Evolutionary conservation across 106 monocot species (phyloP), one percentile per base, ranked within the genome.

Genomic region (Dendrobium officinale): DNA sequence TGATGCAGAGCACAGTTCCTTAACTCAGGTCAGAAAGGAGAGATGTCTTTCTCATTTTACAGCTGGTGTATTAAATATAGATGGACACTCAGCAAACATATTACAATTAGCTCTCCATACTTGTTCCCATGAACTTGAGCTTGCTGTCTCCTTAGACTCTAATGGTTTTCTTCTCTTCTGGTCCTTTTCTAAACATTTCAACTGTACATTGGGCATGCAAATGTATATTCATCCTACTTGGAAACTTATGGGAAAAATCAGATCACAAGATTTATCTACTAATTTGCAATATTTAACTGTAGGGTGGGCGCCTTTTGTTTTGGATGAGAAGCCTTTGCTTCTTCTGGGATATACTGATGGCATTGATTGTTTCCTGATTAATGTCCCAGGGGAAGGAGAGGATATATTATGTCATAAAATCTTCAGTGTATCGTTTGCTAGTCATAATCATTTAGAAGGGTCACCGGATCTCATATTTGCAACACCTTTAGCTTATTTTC

Each of bases 111-210:
- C 81, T 75, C 73, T 95, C 42, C 89, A 91, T 87, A 91, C 99
- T 59, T 89, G 78, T 82, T 77, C 75, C 83, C 78, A 42, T 82
- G 87, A 91, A 79, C 77, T 82, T 77, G 90, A 88, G 55, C 76
- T 95, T 83, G 89, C 91, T 82, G 93, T 73, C 64, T 91, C 99
- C 31, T 78, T 99, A 80, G 99, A 99, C 88, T 95, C 90, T 79
- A 59, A 84, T 84, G 90, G 90, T 18, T 67, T 79, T 64, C 91
- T 99, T 87, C 77, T 88, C 68, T 93, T 99, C 67, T 99, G 95
- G 99, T 99, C 95, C 24, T 76, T 89, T 78, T 82, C 98, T 79
- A 80, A 85, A 26, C 75, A 88, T 37, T 87, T 79, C 10, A 85
- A 55, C 72, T 83, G 42, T 67, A 80, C 83, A 48, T 81, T 84